A percentile compares a stretch with the other conserved stretches of the same genome.
Conservation (phyloP, 495 filamentous ascomycete genomes). For the Hypoxylon trugodes region DNA sequence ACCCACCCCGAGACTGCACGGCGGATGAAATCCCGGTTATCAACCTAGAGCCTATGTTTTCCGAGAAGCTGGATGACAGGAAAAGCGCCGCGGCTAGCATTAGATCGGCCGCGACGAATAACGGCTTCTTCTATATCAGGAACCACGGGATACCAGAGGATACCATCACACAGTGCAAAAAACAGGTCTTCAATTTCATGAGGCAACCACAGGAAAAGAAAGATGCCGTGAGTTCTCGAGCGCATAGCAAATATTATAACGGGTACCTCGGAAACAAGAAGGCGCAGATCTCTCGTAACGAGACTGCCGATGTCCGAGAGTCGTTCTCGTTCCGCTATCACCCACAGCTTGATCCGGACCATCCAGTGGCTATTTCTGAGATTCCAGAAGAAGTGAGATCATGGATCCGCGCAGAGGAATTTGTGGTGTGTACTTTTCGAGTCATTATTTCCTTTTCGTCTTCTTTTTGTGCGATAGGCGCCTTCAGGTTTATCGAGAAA, state of each 20-base stretch:
- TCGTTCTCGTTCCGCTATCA: slow-evolving; percentile 57
- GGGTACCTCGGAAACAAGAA: slow-evolving; percentile 42
- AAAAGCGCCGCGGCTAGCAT: slow-evolving; percentile 52
- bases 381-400: slow-evolving; percentile 48
- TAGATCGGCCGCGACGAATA: slow-evolving; percentile 55
- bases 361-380: slow-evolving; percentile 45
- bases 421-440: slow-evolving; percentile 40
- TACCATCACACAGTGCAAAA: slow-evolving; percentile 53
- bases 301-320: slow-evolving; percentile 50
- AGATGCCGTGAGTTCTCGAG: slow-evolving; percentile 43
- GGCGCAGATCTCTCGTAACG: slow-evolving; percentile 48
- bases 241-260: slow-evolving; percentile 42
- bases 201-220: slow-evolving; percentile 55
- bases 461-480: no score
- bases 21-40: slow-evolving; percentile 67
- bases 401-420: slow-evolving; percentile 53
- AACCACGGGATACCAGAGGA: slow-evolving; percentile 62
- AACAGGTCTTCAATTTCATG: slow-evolving; percentile 58
- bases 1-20: slow-evolving; percentile 50
- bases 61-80: slow-evolving; percentile 46
- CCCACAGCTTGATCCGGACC: slow-evolving; percentile 55
- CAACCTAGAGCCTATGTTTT: slow-evolving; percentile 56
- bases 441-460: neutral
- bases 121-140: slow-evolving; percentile 64
- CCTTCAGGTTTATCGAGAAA: no score